Evolutionary conservation across 1,284 basidiomycete species (phyloP), one percentile per base, ranked within the genome.

Genomic region (Ganoderma boninense): DNA sequence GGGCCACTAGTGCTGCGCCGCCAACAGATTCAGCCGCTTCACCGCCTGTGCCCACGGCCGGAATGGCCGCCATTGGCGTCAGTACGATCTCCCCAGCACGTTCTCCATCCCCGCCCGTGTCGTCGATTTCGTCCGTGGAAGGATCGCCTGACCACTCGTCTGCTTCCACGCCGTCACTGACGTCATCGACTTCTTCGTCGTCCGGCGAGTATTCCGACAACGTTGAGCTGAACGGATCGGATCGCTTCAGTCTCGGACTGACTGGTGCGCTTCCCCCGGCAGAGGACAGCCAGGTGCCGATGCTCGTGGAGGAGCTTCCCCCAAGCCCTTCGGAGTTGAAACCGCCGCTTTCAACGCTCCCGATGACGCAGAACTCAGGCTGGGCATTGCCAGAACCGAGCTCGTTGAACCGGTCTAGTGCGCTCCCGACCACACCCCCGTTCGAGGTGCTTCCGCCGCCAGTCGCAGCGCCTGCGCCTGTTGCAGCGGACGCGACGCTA

Each of bases 101-200:
- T 10, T 71, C 74, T n/a, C 72, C 73, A 46, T 73, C 76, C 43
- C 65, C 72, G 49, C 56, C 73, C 14, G 49, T 57, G 13, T 75
- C 74, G 14, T 71, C 79, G 40, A 57, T 64, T n/a, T 75, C 76
- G 10, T 73, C 74, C 0, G 60, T 71, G 62, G 54, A 72, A 23
- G 70, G 71, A 40, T 73, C 74, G 42, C 71, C 74, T 29, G 69
- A 68, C 52, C 64, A 66, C 38, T 73, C 74, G 26, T 68, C 61
- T 40, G 61, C 73, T 16, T 73, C 77, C 23, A 73, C 74, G 38
- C 73, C 75, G 8, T 78, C 77, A 3, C 69, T 75, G 43, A 75
- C 71, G 49, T 78, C 77, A 32, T 74, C 77, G 5, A 68, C 69
- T 40, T 77, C 77, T 16, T 69, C 73, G 14, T 74, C 75, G 10